Evolutionary conservation across 352 stramenopile species (phyloP), one percentile per base, ranked within the genome.

Genomic region (Pythium inflatum): DNA sequence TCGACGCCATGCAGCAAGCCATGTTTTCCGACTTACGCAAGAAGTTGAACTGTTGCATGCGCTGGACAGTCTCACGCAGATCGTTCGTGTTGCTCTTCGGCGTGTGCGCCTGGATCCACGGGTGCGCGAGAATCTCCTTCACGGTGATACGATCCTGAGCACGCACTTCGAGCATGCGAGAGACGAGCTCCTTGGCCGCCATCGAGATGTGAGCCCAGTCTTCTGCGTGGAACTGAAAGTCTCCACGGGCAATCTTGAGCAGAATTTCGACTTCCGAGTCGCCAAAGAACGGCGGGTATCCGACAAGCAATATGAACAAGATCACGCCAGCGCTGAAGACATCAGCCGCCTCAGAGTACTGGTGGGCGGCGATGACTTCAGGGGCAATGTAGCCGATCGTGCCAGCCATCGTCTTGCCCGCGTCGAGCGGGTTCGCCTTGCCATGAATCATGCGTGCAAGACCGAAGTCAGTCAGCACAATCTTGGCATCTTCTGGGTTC

Each of bases 251-350:
- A 50, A 91, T 92, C 70, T 92, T 93, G 48, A 91, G 76, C 58
- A 92, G 49, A n/a, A 88, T 89, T 66, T 92, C 84, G 28, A 92
- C 80, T 49, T 92, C 83, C 14, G 79, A 88, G 53, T 91, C 86
- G 8, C 86, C 86, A 40, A 76, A 79, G 74, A 93, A 93, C 16
- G 86, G 86, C 27, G 84, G 86, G 63, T 93, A 93, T 2, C 86
- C 86, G 0, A 93, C 86, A 13, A 93, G 64, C 61, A 93, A 41
- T 40, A 93, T 92, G 73, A 90, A 93, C 45, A 93, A 55, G 57
- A 92, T 93, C 24, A 93, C 86, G n/a, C 86, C 86, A 30, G 86
- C 81, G 54, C 83, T 92, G 65, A 93, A 93, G 9, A 93, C 86
- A 53, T 93, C 86, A 20, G 83, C 83, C 11, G 83, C 80, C 16